Evolutionary conservation across 177 flowering plant species (phyloP).

Genomic region (Vitis hybrid): DNA sequence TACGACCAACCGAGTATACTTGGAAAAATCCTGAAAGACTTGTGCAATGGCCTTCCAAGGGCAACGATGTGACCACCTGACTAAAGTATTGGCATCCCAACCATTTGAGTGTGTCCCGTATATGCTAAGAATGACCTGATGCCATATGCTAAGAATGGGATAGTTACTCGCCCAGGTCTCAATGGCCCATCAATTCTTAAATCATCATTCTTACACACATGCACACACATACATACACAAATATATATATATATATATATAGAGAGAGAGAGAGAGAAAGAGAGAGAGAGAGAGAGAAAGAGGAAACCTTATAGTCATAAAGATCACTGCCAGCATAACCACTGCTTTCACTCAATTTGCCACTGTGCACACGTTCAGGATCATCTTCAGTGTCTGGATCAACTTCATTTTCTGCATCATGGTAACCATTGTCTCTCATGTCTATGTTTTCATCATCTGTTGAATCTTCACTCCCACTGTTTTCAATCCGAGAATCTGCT

Average conservation of each 20-base stretch:
- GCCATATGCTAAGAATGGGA: too few species aligned
- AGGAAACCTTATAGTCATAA: conserved; percentile 80
- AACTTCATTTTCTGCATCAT: conserved; percentile 85
- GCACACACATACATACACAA: not conserved
- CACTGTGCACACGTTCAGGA: conserved; percentile 77
- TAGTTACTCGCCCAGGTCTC: not conserved
- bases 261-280: too few species aligned
- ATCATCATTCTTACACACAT: not conserved
- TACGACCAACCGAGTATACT: too few species aligned
- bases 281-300: conserved; percentile 13
- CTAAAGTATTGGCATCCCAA: too few species aligned
- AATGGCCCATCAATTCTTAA: not conserved
- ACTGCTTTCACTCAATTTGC: conserved; percentile 91
- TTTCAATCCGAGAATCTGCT: conserved; percentile 78
- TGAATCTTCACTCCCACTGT: conserved; percentile 84
- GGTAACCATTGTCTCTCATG: conserved; percentile 76
- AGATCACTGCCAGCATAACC: conserved; percentile 86
- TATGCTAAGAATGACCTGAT: too few species aligned
- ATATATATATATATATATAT: not conserved
- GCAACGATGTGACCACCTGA: too few species aligned
- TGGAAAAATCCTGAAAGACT: too few species aligned
- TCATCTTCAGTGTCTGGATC: conserved; percentile 79
- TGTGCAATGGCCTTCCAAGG: too few species aligned
- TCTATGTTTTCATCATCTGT: conserved; percentile 75
- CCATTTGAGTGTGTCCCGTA: too few species aligned